phyloP scores from a whole-genome alignment of 768 basidiomycete species.

The Tulasnella calospora region DNA sequence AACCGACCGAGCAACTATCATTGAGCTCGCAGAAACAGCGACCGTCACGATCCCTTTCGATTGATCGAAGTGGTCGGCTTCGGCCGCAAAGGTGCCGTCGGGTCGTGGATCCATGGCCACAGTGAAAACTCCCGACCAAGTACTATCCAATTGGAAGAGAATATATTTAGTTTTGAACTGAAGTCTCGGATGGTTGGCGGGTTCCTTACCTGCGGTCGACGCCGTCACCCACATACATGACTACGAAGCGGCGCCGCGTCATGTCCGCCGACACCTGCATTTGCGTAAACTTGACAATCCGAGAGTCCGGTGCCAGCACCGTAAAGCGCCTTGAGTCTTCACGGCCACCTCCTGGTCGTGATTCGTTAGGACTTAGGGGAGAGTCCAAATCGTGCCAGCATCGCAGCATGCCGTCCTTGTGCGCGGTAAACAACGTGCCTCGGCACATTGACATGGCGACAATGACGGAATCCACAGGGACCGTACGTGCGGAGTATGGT shows the following conservation, averaged over 20 bases:
- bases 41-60: constrained; percentile 13
- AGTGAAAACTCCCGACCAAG: constrained; percentile 8
- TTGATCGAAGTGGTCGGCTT: not conserved
- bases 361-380: constrained; percentile 4
- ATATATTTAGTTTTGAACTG: constrained; percentile 12
- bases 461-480: constrained; percentile 19
- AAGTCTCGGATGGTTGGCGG: not conserved
- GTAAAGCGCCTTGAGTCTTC: constrained; percentile 17
- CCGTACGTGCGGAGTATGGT: not conserved
- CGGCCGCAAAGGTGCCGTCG: not conserved
- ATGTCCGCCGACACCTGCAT: constrained; percentile 13
- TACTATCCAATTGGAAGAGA: not conserved
- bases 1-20: not conserved
- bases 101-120: constrained; percentile 2
- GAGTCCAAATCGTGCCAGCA: constrained; percentile 21
- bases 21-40: not conserved
- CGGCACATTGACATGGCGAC: constrained; percentile 17
- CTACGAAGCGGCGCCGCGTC: not conserved
- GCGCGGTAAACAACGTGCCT: constrained; percentile 23
- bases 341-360: not conserved
- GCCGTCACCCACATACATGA: constrained; percentile 21
- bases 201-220: constrained; percentile 12
- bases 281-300: constrained; percentile 22
- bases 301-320: not conserved
- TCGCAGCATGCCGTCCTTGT: constrained; percentile 22